phyloP scores from a whole-genome alignment of 2,329 filamentous ascomycete genomes.

The Huntiella bhutanensis region DNA sequence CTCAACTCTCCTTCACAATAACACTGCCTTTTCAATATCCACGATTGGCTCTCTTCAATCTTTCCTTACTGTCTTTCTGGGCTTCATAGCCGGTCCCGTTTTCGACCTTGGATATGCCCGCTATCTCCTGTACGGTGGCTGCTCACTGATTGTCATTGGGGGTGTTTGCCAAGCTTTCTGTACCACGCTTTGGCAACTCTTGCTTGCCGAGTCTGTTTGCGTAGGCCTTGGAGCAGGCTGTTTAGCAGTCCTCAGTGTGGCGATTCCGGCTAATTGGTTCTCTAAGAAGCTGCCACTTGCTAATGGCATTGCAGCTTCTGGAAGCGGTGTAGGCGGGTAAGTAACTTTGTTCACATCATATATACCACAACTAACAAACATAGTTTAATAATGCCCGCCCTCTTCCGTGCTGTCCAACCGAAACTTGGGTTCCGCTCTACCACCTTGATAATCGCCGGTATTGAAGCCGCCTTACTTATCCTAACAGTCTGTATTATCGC shows the following conservation, averaged over 20 bases:
- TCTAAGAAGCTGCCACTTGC: slow-evolving; percentile 21
- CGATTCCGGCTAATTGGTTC: slow-evolving; percentile 24
- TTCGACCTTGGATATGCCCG: slow-evolving; percentile 23
- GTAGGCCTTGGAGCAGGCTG: slow-evolving; percentile 25
- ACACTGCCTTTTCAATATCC: slow-evolving; percentile 17
- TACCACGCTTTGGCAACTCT: slow-evolving; percentile 22
- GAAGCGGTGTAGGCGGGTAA: slow-evolving; percentile 21
- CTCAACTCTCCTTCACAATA: slow-evolving; percentile 13
- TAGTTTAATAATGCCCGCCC: slow-evolving; percentile 20
- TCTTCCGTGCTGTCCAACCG: slow-evolving; percentile 18
- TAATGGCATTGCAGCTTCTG: slow-evolving; percentile 24
- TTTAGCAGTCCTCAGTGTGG: slow-evolving; percentile 21
- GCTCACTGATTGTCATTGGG: slow-evolving; percentile 20
- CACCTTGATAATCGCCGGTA: slow-evolving; percentile 19
- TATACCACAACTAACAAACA: background rate
- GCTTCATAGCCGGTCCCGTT: slow-evolving; percentile 21
- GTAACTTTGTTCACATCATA: background rate
- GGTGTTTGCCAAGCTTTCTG: slow-evolving; percentile 21
- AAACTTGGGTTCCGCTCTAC: slow-evolving; percentile 20
- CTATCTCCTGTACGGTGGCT: slow-evolving; percentile 17
- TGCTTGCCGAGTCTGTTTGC: slow-evolving; percentile 24
- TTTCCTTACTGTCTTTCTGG: slow-evolving; percentile 21
- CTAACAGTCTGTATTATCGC: slow-evolving; percentile 17
- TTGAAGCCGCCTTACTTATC: slow-evolving; percentile 17
- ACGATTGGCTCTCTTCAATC: slow-evolving; percentile 22